phyloP scores from a whole-genome alignment of 2,329 filamentous ascomycete species.

The Alternaria novae-zelandiae region DNA sequence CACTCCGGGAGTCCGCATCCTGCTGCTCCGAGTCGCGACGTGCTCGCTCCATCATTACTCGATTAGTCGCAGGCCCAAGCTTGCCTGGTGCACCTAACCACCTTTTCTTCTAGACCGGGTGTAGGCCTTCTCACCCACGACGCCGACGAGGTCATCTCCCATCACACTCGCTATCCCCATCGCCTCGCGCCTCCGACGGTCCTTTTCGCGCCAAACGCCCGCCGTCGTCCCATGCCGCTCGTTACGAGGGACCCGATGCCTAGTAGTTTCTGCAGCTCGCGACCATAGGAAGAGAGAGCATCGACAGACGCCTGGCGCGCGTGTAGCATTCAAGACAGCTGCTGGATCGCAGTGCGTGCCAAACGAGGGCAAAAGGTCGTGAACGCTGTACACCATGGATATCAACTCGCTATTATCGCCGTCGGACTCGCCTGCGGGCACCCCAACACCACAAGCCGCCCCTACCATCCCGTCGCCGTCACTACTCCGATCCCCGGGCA shows the following conservation, averaged over 20 bases:
- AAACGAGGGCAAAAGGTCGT: conserved; percentile 2
- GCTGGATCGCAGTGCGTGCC: neutral
- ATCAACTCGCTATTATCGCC: conserved; percentile 59
- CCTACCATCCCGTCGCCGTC: conserved; percentile 35
- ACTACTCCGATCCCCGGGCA: conserved; percentile 37
- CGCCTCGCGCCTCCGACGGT: conserved; percentile 13
- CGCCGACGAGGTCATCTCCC: conserved; percentile 15
- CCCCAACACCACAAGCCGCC: conserved; percentile 42
- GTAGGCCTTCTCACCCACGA: conserved; percentile 17
- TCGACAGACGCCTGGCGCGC: conserved; percentile 4
- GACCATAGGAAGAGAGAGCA: conserved; percentile 12
- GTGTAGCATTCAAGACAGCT: conserved; percentile 1
- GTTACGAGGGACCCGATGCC: conserved; percentile 19
- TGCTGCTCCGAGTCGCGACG: conserved; percentile 14
- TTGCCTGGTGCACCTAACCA: conserved; percentile 23
- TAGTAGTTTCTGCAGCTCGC: conserved; percentile 22
- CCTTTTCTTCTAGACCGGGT: conserved; percentile 30
- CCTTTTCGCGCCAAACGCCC: conserved; percentile 14
- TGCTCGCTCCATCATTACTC: conserved; percentile 28
- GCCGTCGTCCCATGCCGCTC: conserved; percentile 31
- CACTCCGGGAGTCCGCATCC: conserved; percentile 3
- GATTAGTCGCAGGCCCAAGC: conserved; percentile 34
- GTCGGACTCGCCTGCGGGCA: conserved; percentile 51
- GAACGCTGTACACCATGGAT: conserved; percentile 48
- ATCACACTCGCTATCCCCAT: conserved; percentile 20